Base-by-base conservation (phyloP, 306 rosid species). In the Ochetophila trinervis region DNA sequence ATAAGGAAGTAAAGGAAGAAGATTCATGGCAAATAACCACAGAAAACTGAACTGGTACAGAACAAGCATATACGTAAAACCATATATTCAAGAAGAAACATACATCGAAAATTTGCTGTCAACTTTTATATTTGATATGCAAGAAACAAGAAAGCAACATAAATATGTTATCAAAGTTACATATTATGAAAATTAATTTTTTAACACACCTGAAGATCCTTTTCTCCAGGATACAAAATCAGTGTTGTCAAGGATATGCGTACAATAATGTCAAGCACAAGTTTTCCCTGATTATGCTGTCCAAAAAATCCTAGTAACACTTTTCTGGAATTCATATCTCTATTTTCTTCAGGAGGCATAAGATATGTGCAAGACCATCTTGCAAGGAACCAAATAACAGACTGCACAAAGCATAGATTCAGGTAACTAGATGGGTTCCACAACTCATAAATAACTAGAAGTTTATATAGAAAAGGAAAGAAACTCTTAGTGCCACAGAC, bases 311-410 rank as follows among this genome's bases (percentile, higher is more conserved):
- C 71, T 65, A 80, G 83, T 79, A 87, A 66, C 57, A 80, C 75
- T 59, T 83, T 81, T 67, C 76, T 78, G 16, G 88, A 82, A 70
- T 21, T 72, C 19, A 59, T 27, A 30, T 75, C 75, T 65, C 45
- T 60, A 68, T 59, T 79, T 67, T 81, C 92, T 76, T 85, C 92
- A 10, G 93, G 89, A 53, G 88, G 73, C 89, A 93, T 80, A 59
- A 93, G 74, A 82, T 84, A 93, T 34, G 98, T 89, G 49, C 79
- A 86, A 60, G 93, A 89, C 98, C 98, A 93, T 77, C 98, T 86
- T 69, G 96, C 90, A 67, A 93, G 91, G 81, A 93, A 89, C 98
- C 98, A 93, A 67, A 93, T 74, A 73, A 93, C 68, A 74, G 98
- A 88, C 98, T 93, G 91, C 85, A 80, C 47, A 66, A 76, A 48